These are phyloP conservation scores for Alternaria triticina DNA, from an alignment of 2,329 filamentous ascomycete genomes.

Conservation along the genomic window DNA sequence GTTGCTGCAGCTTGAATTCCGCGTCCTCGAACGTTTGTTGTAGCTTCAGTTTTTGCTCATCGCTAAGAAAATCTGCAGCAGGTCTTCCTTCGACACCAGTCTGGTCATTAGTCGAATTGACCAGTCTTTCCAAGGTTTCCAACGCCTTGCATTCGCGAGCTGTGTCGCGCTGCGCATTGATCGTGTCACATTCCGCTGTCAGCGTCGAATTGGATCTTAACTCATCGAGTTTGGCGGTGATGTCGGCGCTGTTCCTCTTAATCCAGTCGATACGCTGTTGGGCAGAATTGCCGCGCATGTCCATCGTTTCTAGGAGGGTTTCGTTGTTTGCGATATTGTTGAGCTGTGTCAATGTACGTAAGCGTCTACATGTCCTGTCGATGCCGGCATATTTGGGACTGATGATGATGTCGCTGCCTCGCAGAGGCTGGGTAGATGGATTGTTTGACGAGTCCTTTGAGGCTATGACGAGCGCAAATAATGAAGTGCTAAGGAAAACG, in stretches of 20 bases:
- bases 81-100: constrained; percentile 19
- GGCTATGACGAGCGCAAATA: neutral
- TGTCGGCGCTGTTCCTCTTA: constrained; percentile 23
- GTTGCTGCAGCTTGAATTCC: constrained; percentile 26
- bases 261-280: constrained; percentile 14
- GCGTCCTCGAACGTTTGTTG: constrained; percentile 34
- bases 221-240: constrained; percentile 26
- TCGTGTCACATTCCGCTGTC: constrained; percentile 24
- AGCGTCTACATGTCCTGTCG: constrained; percentile 24
- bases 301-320: constrained; percentile 28
- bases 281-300: constrained; percentile 23
- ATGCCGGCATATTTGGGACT: neutral
- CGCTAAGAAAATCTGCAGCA: constrained; percentile 24
- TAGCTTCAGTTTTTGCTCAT: constrained; percentile 30
- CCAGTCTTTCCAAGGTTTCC: constrained; percentile 25
- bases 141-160: constrained; percentile 29
- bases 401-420: neutral
- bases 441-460: neutral
- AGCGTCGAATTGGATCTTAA: constrained; percentile 36
- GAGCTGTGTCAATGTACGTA: constrained; percentile 28
- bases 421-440: neutral
- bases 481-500: neutral
- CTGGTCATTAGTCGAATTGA: constrained; percentile 29
- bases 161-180: constrained; percentile 30
- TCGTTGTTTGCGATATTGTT: constrained; percentile 34